phyloP scores from a whole-genome alignment of 192 early-diverging fungal genomes.

The Jimgerdemannia flammicorona region DNA sequence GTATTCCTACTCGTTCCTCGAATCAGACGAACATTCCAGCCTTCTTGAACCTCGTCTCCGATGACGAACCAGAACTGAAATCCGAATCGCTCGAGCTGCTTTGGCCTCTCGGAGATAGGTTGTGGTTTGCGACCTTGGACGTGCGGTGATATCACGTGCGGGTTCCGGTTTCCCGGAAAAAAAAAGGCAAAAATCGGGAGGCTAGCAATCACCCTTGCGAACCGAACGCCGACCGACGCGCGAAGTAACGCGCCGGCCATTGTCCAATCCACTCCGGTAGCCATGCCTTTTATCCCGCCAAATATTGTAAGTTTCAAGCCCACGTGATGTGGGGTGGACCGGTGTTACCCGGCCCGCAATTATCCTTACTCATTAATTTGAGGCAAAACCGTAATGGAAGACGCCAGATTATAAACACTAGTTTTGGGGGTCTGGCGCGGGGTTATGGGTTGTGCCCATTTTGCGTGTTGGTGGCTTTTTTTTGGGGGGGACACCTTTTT shows the following conservation, averaged over 20 bases:
- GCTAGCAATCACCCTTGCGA: background rate
- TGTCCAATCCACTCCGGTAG: background rate
- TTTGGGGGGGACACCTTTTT: too few relatives aligned
- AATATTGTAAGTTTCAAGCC: background rate
- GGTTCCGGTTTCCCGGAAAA: background rate
- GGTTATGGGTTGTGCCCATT: too few relatives aligned
- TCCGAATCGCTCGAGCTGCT: too few relatives aligned
- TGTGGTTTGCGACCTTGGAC: too few relatives aligned
- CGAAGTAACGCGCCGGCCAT: background rate
- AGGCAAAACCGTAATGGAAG: background rate
- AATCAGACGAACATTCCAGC: too few relatives aligned
- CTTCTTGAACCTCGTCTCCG: too few relatives aligned
- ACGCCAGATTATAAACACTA: background rate
- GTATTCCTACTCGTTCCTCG: too few relatives aligned
- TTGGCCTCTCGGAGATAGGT: too few relatives aligned
- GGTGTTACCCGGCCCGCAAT: background rate
- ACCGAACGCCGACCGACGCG: background rate
- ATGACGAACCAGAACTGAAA: too few relatives aligned
- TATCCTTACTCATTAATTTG: background rate
- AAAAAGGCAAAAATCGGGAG: background rate
- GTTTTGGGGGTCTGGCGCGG: background rate
- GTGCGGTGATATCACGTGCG: too few relatives aligned
- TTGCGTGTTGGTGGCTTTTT: too few relatives aligned
- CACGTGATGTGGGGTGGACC: background rate
- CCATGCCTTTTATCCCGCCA: background rate